A percentile compares a stretch with the other conserved stretches of the same genome.
Evolutionary conservation across 352 stramenopile species (phyloP).

Genomic region (Blastocystis sp.): DNA sequence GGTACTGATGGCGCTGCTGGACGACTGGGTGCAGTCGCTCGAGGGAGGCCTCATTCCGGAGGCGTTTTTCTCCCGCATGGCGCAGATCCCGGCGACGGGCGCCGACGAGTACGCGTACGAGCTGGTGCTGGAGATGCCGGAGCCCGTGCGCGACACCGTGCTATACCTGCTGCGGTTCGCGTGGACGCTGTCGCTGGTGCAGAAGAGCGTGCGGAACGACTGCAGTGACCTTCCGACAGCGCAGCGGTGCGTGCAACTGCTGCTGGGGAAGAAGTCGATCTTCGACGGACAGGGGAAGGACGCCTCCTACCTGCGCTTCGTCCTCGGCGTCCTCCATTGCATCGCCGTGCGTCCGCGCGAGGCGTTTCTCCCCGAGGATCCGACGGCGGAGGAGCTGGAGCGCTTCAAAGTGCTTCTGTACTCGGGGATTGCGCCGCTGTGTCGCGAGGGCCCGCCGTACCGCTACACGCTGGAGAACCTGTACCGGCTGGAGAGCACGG

Average conservation of each 20-base stretch:
- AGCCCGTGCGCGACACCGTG: not conserved
- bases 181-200: slow-evolving; percentile 5
- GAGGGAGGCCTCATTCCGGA: slow-evolving; percentile 18
- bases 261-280: not conserved
- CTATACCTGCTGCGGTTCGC: slow-evolving; percentile 17
- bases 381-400: not conserved
- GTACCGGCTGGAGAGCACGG: not conserved
- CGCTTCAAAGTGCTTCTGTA: slow-evolving; percentile 39
- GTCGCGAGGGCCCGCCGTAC: not conserved
- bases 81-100: not conserved
- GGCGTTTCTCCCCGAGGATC: slow-evolving; percentile 7
- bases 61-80: not conserved
- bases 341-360: not conserved
- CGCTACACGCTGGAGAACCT: not conserved
- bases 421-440: not conserved
- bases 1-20: not conserved
- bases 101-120: not conserved
- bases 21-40: slow-evolving; percentile 24
- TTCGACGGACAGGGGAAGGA: not conserved
- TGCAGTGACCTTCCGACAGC: not conserved
- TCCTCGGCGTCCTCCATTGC: not conserved
- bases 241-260: not conserved
- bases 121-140: not conserved
- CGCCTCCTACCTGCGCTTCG: not conserved
- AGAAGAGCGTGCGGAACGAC: not conserved